Evolutionary conservation across 2,329 filamentous ascomycete species (phyloP).

Genomic region (Remersonia thermophila): DNA sequence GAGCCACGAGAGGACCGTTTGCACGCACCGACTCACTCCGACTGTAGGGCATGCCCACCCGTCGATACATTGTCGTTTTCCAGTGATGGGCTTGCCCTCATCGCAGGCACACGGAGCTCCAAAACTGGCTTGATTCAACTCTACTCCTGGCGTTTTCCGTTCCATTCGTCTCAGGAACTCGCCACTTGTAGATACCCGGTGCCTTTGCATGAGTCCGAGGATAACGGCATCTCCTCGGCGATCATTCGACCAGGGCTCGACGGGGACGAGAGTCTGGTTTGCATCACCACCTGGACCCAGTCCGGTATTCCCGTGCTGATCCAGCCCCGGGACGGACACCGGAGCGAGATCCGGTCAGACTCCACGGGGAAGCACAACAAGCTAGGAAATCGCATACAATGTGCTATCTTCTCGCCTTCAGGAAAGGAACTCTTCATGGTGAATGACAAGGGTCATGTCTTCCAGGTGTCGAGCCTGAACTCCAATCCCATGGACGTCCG

Average conservation of each 20-base stretch:
- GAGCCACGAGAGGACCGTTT: constrained; percentile 27
- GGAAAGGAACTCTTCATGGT: constrained; percentile 28
- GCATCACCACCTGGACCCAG: constrained; percentile 31
- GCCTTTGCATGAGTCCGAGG: constrained; percentile 29
- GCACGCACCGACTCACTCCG: constrained; percentile 22
- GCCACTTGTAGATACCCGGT: constrained; percentile 26
- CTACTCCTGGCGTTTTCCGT: constrained; percentile 27
- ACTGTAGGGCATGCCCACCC: constrained; percentile 25
- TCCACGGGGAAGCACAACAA: constrained; percentile 20
- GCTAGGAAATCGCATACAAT: constrained; percentile 28
- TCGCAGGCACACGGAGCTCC: constrained; percentile 25
- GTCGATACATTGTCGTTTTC: constrained; percentile 30
- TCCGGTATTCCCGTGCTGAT: constrained; percentile 28
- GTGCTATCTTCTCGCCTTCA: constrained; percentile 26
- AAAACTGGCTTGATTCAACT: constrained; percentile 26
- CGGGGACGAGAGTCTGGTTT: constrained; percentile 25
- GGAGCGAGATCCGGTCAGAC: constrained; percentile 24
- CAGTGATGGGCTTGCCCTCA: constrained; percentile 26
- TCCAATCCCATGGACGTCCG: constrained; percentile 26
- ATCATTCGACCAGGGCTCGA: constrained; percentile 23
- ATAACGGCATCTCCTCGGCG: constrained; percentile 26
- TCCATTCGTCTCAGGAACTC: constrained; percentile 25
- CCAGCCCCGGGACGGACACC: constrained; percentile 26
- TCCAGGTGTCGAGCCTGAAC: constrained; percentile 26
- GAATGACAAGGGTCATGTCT: constrained; percentile 29